Percentiles rank a stretch among this genome's conserved stretches.
phyloP scores from a whole-genome alignment of 2,329 filamentous ascomycete genomes.

The Colletotrichum camelliae region DNA sequence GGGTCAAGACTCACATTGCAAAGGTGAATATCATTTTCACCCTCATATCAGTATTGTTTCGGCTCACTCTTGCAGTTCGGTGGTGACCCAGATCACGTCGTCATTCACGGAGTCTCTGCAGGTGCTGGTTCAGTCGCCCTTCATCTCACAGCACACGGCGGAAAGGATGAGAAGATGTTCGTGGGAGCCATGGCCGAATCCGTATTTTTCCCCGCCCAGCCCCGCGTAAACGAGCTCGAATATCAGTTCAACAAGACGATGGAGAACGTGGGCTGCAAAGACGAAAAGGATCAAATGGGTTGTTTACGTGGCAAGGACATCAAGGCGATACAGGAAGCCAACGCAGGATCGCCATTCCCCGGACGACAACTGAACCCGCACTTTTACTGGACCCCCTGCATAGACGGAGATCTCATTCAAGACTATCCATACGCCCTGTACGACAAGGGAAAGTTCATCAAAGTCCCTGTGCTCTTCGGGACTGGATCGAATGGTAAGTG shows the following conservation, averaged over 20 bases:
- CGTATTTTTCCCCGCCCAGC: slow-evolving; percentile 55
- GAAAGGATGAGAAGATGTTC: slow-evolving; percentile 51
- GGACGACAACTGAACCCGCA: slow-evolving; percentile 38
- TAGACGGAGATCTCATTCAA: slow-evolving; percentile 51
- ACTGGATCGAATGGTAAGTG: slow-evolving; percentile 47
- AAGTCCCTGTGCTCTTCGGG: slow-evolving; percentile 51
- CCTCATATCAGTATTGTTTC: neutral
- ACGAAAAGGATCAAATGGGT: slow-evolving; percentile 35
- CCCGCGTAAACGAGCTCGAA: slow-evolving; percentile 47
- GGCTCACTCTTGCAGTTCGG: slow-evolving; percentile 48
- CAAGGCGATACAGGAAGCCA: slow-evolving; percentile 43
- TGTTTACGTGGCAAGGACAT: slow-evolving; percentile 46
- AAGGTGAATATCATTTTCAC: slow-evolving; percentile 33
- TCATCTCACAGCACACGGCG: slow-evolving; percentile 54
- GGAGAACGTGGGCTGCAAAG: slow-evolving; percentile 39
- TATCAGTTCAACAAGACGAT: slow-evolving; percentile 50
- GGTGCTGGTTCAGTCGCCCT: slow-evolving; percentile 63
- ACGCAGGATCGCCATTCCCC: slow-evolving; percentile 44
- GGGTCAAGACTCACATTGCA: slow-evolving; percentile 65
- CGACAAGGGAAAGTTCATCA: slow-evolving; percentile 41
- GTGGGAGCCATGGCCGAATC: slow-evolving; percentile 51
- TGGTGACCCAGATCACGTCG: slow-evolving; percentile 62
- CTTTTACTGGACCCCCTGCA: slow-evolving; percentile 58
- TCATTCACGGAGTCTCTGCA: slow-evolving; percentile 66
- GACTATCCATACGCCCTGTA: slow-evolving; percentile 48